These are phyloP conservation scores for Nicotiana knightiana DNA, from an alignment of 257 asterid species.

Conservation along the genomic window DNA sequence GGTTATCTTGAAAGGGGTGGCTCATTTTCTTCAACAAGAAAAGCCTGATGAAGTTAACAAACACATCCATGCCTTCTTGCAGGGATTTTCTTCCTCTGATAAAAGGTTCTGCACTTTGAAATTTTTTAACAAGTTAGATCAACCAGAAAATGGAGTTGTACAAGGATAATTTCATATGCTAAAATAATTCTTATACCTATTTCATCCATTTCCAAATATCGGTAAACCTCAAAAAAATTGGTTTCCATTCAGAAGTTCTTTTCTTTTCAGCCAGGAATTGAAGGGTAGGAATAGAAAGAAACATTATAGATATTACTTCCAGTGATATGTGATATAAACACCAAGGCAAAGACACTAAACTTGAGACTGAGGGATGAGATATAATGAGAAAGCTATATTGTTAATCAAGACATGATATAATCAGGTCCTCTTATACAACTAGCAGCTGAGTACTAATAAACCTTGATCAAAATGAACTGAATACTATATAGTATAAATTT, in stretches of 20 bases:
- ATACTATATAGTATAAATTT: neutral
- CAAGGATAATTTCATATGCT: neutral
- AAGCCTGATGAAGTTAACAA: constrained; percentile 7
- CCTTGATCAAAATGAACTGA: neutral
- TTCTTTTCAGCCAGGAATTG: neutral
- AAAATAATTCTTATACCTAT: neutral
- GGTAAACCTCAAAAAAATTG: neutral
- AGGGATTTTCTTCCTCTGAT: neutral
- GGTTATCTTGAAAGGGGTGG: constrained; percentile 15
- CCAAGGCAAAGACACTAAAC: neutral
- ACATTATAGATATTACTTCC: neutral
- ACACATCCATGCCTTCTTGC: constrained; percentile 12
- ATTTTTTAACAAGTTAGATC: neutral
- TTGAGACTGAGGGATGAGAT: neutral
- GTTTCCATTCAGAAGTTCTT: neutral
- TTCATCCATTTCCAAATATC: neutral
- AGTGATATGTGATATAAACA: neutral
- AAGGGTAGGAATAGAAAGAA: neutral
- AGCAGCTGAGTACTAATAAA: neutral
- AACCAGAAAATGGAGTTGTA: neutral
- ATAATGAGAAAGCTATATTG: neutral
- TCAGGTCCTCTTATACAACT: neutral
- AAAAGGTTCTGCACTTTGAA: neutral
- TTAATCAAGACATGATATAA: neutral
- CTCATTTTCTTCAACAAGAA: constrained; percentile 20